Conservation (phyloP, 2,329 filamentous ascomycete species). For the Ilyonectria mors-panacis region DNA sequence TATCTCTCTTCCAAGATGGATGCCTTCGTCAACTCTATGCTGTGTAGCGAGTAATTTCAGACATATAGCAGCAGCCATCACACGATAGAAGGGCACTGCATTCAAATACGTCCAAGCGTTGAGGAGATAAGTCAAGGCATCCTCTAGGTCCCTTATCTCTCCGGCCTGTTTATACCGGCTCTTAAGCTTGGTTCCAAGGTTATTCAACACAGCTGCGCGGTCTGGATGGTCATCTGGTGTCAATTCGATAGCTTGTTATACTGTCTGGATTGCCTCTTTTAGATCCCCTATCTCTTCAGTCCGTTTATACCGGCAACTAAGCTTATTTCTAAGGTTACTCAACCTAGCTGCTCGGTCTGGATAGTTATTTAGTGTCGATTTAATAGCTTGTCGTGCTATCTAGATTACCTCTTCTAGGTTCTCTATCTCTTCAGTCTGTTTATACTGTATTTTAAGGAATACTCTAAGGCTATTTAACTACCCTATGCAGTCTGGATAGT, state of each 20-base stretch:
- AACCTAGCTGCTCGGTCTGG: neutral
- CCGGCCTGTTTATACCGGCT: neutral
- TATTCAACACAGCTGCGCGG: neutral
- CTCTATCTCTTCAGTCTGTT: neutral
- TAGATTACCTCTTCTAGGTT: neutral
- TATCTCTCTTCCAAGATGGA: conserved; percentile 14
- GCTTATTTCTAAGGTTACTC: conserved; percentile 1
- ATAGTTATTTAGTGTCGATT: neutral
- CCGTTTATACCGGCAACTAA: conserved; percentile 2
- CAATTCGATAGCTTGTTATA: neutral
- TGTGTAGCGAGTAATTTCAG: conserved; percentile 19
- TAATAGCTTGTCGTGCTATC: neutral
- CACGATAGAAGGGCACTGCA: conserved; percentile 24
- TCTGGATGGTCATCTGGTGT: conserved; percentile 7
- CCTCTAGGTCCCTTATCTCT: conserved; percentile 13
- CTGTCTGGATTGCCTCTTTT: conserved; percentile 11
- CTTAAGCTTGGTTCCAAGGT: neutral
- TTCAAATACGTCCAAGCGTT: conserved; percentile 20
- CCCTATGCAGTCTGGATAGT: no score
- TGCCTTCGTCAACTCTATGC: conserved; percentile 6
- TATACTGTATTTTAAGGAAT: neutral
- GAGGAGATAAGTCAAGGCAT: conserved; percentile 10
- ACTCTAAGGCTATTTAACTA: no score
- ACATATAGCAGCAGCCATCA: conserved; percentile 19
- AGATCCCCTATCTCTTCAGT: conserved; percentile 14